Percentiles rank a stretch among this genome's conserved stretches.
phyloP scores from a whole-genome alignment of 2,329 filamentous ascomycete genomes.

The Trichoderma sp. region DNA sequence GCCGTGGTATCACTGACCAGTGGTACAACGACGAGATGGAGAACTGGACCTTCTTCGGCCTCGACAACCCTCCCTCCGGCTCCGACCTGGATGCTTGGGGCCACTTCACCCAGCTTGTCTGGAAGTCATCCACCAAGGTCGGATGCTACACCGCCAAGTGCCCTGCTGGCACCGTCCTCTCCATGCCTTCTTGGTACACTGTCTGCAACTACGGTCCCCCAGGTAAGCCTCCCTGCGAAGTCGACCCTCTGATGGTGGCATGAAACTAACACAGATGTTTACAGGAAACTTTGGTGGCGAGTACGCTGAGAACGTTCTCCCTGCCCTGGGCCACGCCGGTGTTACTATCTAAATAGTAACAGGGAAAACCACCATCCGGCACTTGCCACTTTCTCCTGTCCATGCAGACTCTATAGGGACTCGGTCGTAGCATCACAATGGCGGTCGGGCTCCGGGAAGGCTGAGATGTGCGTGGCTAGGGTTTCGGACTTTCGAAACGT shows the following conservation, averaged over 20 bases:
- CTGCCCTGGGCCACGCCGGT: conserved; percentile 32
- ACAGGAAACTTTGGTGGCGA: conserved; percentile 52
- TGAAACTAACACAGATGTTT: neutral
- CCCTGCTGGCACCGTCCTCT: conserved; percentile 45
- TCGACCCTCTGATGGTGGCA: neutral
- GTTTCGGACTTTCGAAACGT: conserved; percentile 17
- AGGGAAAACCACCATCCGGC: neutral
- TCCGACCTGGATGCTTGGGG: conserved; percentile 64
- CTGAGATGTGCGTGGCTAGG: conserved; percentile 21
- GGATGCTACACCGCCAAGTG: conserved; percentile 70
- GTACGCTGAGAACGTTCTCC: conserved; percentile 50
- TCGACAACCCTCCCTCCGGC: conserved; percentile 55
- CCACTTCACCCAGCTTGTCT: conserved; percentile 45
- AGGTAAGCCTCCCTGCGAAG: conserved; percentile 51
- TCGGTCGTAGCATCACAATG: conserved; percentile 11
- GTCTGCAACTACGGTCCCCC: conserved; percentile 83
- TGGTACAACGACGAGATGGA: conserved; percentile 85
- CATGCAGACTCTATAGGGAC: conserved; percentile 12
- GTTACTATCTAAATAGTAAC: conserved; percentile 29
- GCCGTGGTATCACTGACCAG: conserved; percentile 69
- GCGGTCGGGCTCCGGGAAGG: conserved; percentile 14
- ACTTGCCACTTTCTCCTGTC: conserved; percentile 18
- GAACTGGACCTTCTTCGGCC: conserved; percentile 59
- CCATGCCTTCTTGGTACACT: conserved; percentile 65
- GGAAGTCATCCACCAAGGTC: conserved; percentile 38